Percentiles rank a stretch among this genome's conserved stretches.
Conservation (phyloP, 305 asterid species). For the Rubia tinctorum region DNA sequence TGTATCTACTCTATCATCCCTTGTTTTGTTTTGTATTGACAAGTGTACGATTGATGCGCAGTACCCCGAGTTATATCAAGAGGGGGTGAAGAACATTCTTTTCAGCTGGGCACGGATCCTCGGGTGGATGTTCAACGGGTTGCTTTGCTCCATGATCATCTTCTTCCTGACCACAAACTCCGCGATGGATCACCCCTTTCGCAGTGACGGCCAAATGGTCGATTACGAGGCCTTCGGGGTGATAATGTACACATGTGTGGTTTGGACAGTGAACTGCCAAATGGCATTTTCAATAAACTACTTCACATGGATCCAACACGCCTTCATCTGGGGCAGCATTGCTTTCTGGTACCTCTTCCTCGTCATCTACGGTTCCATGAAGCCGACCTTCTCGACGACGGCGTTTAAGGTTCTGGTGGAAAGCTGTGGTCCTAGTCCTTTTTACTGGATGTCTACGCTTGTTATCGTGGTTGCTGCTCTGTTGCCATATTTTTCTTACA, state of each 20-base stretch:
- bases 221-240: conserved; percentile 80
- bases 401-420: conserved; percentile 71
- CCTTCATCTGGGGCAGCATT: conserved; percentile 94
- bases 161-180: conserved; percentile 73
- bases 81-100: conserved; percentile 67
- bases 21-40: neutral
- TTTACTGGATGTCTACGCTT: conserved; percentile 67
- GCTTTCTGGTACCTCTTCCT: conserved; percentile 73
- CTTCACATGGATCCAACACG: conserved; percentile 95
- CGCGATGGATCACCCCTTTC: conserved; percentile 54
- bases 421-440: conserved; percentile 81
- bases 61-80: conserved; percentile 76
- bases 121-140: conserved; percentile 90
- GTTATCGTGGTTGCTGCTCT: conserved; percentile 56
- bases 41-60: conserved; percentile 23
- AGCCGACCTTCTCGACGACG: conserved; percentile 59
- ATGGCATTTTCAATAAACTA: conserved; percentile 91
- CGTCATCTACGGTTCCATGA: conserved; percentile 55
- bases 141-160: conserved; percentile 64
- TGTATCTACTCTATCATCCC: too few species aligned
- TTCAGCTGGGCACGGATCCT: conserved; percentile 85
- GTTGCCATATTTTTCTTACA: conserved; percentile 59
- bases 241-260: conserved; percentile 75
- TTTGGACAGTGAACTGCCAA: conserved; percentile 97
- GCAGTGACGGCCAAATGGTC: conserved; percentile 62